Base-by-base conservation (phyloP, 129 eudicot genomes). In the Smallanthus sonchifolius region DNA sequence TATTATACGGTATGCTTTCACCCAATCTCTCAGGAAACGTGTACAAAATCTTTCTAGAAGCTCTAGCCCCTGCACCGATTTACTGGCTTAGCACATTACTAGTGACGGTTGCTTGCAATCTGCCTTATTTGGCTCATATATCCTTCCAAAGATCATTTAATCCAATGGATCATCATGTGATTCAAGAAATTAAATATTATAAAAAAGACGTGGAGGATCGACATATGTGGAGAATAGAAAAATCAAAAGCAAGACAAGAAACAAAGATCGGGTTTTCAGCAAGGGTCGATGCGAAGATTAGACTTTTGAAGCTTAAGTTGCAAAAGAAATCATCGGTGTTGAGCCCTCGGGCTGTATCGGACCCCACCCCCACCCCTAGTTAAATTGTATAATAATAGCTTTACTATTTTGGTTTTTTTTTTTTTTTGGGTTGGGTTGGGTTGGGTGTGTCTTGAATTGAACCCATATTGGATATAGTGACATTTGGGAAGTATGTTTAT, bases 101-200 rank as follows among this genome's bases (percentile, higher is more conserved):
- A 10, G 97, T 95, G 15, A 82, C 94, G 0, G 72, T 85, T 10
- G 90, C 94, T 0, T 95, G 99, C 61, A 85, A 77, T 43, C 86
- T 95, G 15, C 99, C 99, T 15, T 95, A 95, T 75, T 76, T 95
- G 19, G 96, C 96, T 24, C 97, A 95, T 65, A 88, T 90, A 15
- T 83, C 96, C 0, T 95, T 84, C 80, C 99, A 91, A 80, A 83
- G 99, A 69, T 83, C 85, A 3, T 83, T 88, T 60, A 83, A 95
- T 77, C 99, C 99, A 0, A 81, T 91, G 94, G 99, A 95, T 69
- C 99, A 95, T 73, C 99, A 95, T 15, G 80, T 95, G 9, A 95
- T 95, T 60, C 99, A 95, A 88, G 99, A 95, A 76, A 95, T 95
- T 60, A 88, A 91, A 73, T 91, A 88, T 84, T 91, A 86, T 13